A percentile compares a stretch with the other conserved stretches of the same genome.
phyloP scores from a whole-genome alignment of 129 eudicot species.

The Calendula officinalis region DNA sequence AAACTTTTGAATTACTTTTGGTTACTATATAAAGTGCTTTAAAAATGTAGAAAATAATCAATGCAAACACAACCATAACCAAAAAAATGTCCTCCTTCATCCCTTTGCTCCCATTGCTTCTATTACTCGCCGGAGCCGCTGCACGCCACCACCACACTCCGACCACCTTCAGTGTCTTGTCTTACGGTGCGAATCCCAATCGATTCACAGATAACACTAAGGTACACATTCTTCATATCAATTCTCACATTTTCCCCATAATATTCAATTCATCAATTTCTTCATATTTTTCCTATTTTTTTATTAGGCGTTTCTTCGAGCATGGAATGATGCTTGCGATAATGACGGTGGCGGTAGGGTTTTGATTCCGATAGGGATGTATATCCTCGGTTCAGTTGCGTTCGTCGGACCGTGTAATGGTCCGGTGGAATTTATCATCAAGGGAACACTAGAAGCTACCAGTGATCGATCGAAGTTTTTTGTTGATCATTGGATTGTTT shows the following conservation, averaged over 20 bases:
- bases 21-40: constrained; percentile 18
- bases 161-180: constrained; percentile 39
- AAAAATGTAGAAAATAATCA: constrained; percentile 1
- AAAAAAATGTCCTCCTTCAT: constrained; percentile 24
- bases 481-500: constrained; percentile 54
- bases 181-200: constrained; percentile 52
- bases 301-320: constrained; percentile 50
- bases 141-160: constrained; percentile 1
- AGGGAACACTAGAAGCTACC: constrained; percentile 47
- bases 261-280: neutral
- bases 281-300: neutral
- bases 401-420: constrained; percentile 56
- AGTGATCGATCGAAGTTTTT: constrained; percentile 20
- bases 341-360: constrained; percentile 30
- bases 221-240: constrained; percentile 29
- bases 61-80: neutral
- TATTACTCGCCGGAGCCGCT: constrained; percentile 7
- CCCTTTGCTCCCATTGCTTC: constrained; percentile 28
- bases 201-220: constrained; percentile 42
- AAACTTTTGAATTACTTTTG: constrained; percentile 13
- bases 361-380: constrained; percentile 43
- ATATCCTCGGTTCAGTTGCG: constrained; percentile 31
- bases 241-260: neutral
- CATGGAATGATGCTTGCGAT: constrained; percentile 66
- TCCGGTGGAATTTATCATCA: constrained; percentile 25